A percentile compares a stretch with the other conserved stretches of the same genome.
phyloP scores from a whole-genome alignment of 805 yeast species.

The Trichomonascus vanleenenianus region DNA sequence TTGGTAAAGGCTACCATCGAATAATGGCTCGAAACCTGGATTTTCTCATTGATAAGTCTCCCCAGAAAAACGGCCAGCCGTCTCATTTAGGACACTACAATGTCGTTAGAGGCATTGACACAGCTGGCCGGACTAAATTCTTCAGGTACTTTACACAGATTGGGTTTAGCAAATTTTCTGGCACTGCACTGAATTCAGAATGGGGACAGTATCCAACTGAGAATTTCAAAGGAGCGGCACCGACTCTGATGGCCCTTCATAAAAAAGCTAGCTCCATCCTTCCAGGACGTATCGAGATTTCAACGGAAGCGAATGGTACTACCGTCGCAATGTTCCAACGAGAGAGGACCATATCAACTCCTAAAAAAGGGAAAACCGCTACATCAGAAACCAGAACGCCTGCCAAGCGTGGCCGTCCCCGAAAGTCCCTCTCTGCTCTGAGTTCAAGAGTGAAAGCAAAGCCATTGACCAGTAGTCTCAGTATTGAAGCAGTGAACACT shows the following conservation, averaged over 20 bases:
- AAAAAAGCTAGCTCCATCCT: conserved; percentile 6
- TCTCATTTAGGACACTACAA: conserved; percentile 28
- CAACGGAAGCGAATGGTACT: conserved; percentile 5
- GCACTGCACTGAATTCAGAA: conserved; percentile 18
- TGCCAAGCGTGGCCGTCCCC: conserved; percentile 4
- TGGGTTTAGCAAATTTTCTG: conserved; percentile 31
- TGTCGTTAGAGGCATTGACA: conserved; percentile 58
- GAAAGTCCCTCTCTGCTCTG: not conserved
- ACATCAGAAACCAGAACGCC: not conserved
- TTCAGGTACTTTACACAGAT: conserved; percentile 53
- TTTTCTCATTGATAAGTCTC: conserved; percentile 33
- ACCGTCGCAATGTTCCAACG: conserved; percentile 22
- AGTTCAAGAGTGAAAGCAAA: too few species aligned
- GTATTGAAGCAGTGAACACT: too few species aligned
- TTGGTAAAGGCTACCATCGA: conserved; percentile 49
- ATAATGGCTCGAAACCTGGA: conserved; percentile 48
- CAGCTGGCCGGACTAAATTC: conserved; percentile 65
- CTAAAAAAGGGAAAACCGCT: too few species aligned
- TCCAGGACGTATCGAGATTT: conserved; percentile 13
- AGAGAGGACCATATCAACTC: conserved; percentile 10
- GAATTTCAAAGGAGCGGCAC: conserved; percentile 3
- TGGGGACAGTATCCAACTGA: conserved; percentile 26
- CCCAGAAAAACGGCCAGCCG: conserved; percentile 22
- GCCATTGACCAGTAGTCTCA: too few species aligned
- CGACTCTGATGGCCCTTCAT: conserved; percentile 4